phyloP scores from a whole-genome alignment of 331 rosid genomes.

The Pyracantha coccinea region DNA sequence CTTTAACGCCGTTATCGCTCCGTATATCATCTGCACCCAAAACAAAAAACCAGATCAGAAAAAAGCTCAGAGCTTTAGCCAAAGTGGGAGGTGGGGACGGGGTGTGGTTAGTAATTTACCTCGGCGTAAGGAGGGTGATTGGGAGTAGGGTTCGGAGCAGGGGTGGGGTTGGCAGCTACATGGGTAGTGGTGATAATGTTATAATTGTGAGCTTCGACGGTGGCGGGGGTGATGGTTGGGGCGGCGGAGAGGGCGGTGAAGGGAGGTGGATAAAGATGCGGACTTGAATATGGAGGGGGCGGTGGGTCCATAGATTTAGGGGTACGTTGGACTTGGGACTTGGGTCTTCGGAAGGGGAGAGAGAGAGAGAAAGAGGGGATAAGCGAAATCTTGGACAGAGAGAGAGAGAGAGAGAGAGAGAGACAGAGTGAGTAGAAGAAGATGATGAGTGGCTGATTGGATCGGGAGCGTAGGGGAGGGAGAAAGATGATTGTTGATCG shows the following conservation, averaged over 20 bases:
- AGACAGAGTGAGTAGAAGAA: background rate
- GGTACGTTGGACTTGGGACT: background rate
- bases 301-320: constrained; percentile 43
- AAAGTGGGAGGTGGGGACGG: background rate
- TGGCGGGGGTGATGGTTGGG: constrained; percentile 8
- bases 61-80: background rate
- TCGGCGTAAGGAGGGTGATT: constrained; percentile 66
- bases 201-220: constrained; percentile 24
- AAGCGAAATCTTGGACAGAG: background rate
- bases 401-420: background rate
- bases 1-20: constrained; percentile 63
- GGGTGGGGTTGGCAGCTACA: constrained; percentile 11
- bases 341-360: background rate
- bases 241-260: constrained; percentile 2
- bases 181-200: constrained; percentile 1
- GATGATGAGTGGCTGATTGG: constrained; percentile 1
- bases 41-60: background rate
- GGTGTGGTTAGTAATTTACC: constrained; percentile 17
- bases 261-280: background rate
- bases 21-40: constrained; percentile 52
- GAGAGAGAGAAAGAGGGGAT: background rate
- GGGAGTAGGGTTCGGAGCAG: background rate
- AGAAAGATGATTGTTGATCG: constrained; percentile 7
- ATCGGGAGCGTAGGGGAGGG: background rate
- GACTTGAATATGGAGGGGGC: constrained; percentile 20